These are phyloP conservation scores for Leptomonas pyrrhocoris DNA, from an alignment of 208 protist genomes.

Conservation along the genomic window DNA sequence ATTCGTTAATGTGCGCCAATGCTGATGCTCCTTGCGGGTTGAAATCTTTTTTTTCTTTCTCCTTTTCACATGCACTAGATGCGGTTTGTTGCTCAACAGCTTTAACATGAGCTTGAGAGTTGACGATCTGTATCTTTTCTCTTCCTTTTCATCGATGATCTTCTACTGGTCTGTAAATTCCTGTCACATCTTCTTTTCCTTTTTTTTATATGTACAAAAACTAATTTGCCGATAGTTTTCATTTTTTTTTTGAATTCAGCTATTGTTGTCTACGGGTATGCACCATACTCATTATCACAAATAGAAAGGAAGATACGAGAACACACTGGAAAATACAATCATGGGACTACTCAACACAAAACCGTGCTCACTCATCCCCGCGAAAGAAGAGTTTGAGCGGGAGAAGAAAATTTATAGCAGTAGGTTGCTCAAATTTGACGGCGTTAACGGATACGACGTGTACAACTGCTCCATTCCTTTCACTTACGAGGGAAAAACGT, in stretches of 20 bases:
- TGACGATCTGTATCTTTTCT: no score
- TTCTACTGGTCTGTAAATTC: no score
- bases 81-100: no score
- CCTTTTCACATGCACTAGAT: no score
- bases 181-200: no score
- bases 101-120: no score
- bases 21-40: no score
- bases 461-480: conserved; percentile 75
- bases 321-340: background rate
- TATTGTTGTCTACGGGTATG: background rate
- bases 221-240: background rate
- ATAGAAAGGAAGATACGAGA: conserved; percentile 8
- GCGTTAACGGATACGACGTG: conserved; percentile 53
- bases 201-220: background rate
- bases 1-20: no score
- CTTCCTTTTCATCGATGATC: no score
- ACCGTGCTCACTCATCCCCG: conserved; percentile 42
- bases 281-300: background rate
- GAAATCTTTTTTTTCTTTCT: no score
- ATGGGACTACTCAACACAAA: conserved; percentile 49
- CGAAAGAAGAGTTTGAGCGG: conserved; percentile 55
- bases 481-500: conserved; percentile 49
- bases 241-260: background rate
- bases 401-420: conserved; percentile 45
- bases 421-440: conserved; percentile 39